Conservation (phyloP, 2,329 filamentous ascomycete genomes). For the Xylariomycetidae sp. region DNA sequence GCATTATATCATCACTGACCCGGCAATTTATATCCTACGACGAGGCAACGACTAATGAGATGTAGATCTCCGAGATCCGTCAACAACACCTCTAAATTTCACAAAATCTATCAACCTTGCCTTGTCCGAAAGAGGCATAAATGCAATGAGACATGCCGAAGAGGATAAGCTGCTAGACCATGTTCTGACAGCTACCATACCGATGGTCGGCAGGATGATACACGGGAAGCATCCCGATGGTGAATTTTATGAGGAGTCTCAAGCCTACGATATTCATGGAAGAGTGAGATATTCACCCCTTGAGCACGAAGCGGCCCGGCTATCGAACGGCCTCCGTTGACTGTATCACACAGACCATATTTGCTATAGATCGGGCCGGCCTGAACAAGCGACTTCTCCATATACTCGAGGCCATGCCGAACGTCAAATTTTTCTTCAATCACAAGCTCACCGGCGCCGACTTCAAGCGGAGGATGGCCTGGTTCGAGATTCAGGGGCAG, state of each 20-base stretch:
- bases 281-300: too few species aligned
- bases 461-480: slow-evolving; percentile 72
- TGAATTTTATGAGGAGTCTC: slow-evolving; percentile 68
- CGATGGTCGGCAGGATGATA: slow-evolving; percentile 96
- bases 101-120: slow-evolving; percentile 98
- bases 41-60: slow-evolving; percentile 10
- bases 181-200: slow-evolving; percentile 74
- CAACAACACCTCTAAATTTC: slow-evolving; percentile 84
- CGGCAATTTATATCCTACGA: too few species aligned
- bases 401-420: slow-evolving; percentile 75
- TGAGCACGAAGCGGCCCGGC: too few species aligned
- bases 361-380: slow-evolving; percentile 77
- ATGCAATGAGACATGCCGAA: slow-evolving; percentile 71
- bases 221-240: slow-evolving; percentile 66
- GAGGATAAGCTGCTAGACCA: slow-evolving; percentile 64
- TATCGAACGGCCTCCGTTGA: too few species aligned
- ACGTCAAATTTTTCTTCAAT: slow-evolving; percentile 88
- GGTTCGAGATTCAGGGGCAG: slow-evolving; percentile 66
- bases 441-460: slow-evolving; percentile 91
- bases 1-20: too few species aligned
- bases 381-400: slow-evolving; percentile 83
- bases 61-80: slow-evolving; percentile 78
- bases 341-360: slow-evolving; percentile 60
- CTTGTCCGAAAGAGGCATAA: slow-evolving; percentile 87
- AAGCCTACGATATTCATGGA: slow-evolving; percentile 86